Evolutionary conservation across 2,329 filamentous ascomycete genomes (phyloP), one percentile per base, ranked within the genome.

Genomic region (Cercospora nicotianae): DNA sequence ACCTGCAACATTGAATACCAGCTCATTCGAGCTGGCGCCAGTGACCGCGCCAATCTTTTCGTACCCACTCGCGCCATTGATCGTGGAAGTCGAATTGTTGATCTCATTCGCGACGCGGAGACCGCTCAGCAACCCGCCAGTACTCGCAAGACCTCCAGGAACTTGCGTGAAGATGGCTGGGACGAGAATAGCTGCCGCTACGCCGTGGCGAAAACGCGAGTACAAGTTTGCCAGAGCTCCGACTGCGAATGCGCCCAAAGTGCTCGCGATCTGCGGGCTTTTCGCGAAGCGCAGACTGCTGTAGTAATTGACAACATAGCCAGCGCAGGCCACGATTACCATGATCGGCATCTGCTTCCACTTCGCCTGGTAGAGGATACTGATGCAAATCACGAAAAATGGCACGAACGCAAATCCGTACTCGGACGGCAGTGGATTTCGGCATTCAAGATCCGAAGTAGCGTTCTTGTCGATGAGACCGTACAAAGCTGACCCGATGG

Each of bases 181-280:
- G 7, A 96, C 81, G 83, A 97, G 91, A 1, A 91, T 90, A 0
- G 92, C 91, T 0, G 92, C 92, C 0, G 93, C 93, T 2, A 96
- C 86, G 1, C 91, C 91, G 76, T 93, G 92, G 10, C 90, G 88
- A 18, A 89, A 79, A 1, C 92, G 86, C 12, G 90, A 90, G 80
- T 95, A 94, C 1, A 93, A 77, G 72, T 95, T 95, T 3, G 91
- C 91, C 51, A 93, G 80, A 33, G 93, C 85, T 5, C 92, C 92
- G 16, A 95, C 87, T 0, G 87, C 86, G 60, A 95, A 84, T 0
- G 92, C 91, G 31, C 91, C 91, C 2, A 95, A 83, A 45, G 91
- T 91, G 78, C 90, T 93, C 60, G 89, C 88, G 30, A 95, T 87
- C 71, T 93, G 91, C 0, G 87, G 86, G 74, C 92, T 93, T 59